phyloP scores from a whole-genome alignment of 352 stramenopile genomes.

The Globisporangium megalacanthum region DNA sequence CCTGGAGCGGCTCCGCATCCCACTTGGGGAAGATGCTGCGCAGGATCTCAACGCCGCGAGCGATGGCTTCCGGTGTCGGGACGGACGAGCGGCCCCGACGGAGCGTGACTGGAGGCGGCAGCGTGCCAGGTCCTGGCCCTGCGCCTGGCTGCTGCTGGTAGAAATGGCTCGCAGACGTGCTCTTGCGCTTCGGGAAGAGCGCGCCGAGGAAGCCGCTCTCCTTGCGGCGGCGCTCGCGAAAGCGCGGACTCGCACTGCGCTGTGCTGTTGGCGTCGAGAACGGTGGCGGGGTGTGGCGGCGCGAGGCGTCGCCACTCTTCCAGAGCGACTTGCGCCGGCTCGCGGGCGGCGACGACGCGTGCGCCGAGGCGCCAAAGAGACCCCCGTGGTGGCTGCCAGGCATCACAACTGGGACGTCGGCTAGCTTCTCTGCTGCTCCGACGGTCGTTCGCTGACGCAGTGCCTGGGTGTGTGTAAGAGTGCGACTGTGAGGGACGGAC shows the following conservation, averaged over 20 bases:
- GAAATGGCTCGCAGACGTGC: slow-evolving; percentile 1
- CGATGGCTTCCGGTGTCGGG: slow-evolving; percentile 44
- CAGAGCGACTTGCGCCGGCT: slow-evolving; percentile 16
- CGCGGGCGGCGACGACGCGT: slow-evolving; percentile 1
- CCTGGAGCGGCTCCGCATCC: slow-evolving; percentile 56
- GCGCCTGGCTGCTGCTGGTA: slow-evolving; percentile 1
- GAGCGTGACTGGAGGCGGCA: not conserved
- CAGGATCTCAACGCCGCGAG: slow-evolving; percentile 62
- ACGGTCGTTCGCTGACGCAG: not conserved
- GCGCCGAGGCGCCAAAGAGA: slow-evolving; percentile 4
- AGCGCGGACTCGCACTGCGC: slow-evolving; percentile 8
- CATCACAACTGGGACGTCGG: not conserved
- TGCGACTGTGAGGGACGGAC: no score
- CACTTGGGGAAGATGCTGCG: slow-evolving; percentile 81
- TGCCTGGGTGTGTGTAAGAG: not conserved
- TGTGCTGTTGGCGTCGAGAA: not conserved
- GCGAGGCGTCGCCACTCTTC: slow-evolving; percentile 1
- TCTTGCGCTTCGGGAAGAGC: slow-evolving; percentile 16
- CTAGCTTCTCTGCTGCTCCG: no score
- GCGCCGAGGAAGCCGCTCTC: slow-evolving; percentile 12
- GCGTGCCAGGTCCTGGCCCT: not conserved
- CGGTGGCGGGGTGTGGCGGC: slow-evolving; percentile 5
- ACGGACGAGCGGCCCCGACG: slow-evolving; percentile 4
- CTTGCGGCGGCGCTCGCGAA: slow-evolving; percentile 8
- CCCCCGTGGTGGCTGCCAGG: slow-evolving; percentile 13